Percentiles rank a stretch among this genome's conserved stretches.
Evolutionary conservation across 169 alveolate species (phyloP).

Genomic region (Cryptosporidium ryanae): DNA sequence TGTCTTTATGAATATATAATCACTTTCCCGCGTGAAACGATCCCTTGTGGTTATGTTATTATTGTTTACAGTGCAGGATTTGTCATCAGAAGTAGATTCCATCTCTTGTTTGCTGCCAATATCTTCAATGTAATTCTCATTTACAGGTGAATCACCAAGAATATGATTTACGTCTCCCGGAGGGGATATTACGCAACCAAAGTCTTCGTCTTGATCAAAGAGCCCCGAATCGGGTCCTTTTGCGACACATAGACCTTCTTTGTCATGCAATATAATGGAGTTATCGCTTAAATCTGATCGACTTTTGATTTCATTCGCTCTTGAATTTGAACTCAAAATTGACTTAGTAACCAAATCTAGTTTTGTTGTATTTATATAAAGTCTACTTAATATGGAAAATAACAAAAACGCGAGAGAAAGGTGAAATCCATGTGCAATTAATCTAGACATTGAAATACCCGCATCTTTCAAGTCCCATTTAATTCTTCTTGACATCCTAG

Average conservation of each 20-base stretch:
- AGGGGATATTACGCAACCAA: not conserved
- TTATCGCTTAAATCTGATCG: not conserved
- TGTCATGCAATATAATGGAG: not conserved
- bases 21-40: not conserved
- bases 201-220: constrained; percentile 13
- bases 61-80: not conserved
- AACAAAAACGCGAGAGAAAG: constrained; percentile 31
- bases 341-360: not conserved
- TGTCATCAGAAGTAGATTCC: too few species aligned
- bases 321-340: not conserved
- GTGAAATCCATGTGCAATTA: constrained; percentile 58
- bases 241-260: not conserved
- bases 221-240: not conserved
- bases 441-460: constrained; percentile 53
- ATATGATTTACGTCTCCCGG: not conserved
- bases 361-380: constrained; percentile 14
- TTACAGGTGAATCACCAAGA: not conserved
- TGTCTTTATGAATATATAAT: too few species aligned
- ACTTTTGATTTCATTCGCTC: not conserved
- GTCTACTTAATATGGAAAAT: constrained; percentile 35
- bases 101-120: not conserved
- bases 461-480: constrained; percentile 63
- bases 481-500: constrained; percentile 34
- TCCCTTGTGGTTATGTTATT: not conserved
- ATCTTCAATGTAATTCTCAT: not conserved